Evolutionary conservation across 106 monocot genomes (phyloP), one percentile per base, ranked within the genome.

Genomic region (Amphibolis antarctica): DNA sequence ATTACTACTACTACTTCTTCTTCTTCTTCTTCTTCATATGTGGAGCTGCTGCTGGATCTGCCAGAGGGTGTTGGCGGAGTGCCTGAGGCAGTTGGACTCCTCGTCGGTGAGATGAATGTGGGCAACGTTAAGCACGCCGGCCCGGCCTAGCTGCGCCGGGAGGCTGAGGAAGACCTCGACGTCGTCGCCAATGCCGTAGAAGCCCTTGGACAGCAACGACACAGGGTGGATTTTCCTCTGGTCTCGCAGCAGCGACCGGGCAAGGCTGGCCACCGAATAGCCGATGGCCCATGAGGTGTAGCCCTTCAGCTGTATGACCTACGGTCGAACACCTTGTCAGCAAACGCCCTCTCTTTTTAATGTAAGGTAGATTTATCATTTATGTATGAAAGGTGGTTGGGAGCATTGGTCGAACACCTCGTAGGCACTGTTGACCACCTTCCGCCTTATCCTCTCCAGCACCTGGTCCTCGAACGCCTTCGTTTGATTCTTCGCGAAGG

Each of bases 201-300:
- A 82, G 0, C 86, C 86, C 56, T 64, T 73, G 60, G 84, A 81
- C 12, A 92, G 83, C 30, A 92, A 63, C 17, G 86, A 86, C 15
- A 92, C 77, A 1, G 84, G 92, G 68, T 92, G 92, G 68, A 92
- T 92, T 53, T 75, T 64, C 36, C 72, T 76, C 71, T 92, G 92
- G 75, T 92, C 79, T 10, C 92, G 74, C 42, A 92, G 77, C 28
- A 92, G 53, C 13, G 87, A 79, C 3, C 81, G 65, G 4, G 77
- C 86, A 9, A 92, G 76, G 77, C 62, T 82, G 66, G 86, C 86
- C 5, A 82, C 92, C 3, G 86, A 86, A 63, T 86, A 92, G 31
- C 92, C 86, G 17, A 92, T 92, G 47, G 86, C 86, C 92, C 92
- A 92, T 5, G 92, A 92, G 9, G 92, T 92, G 74, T 92, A 92